Evolutionary conservation across 225 moss, liverwort and hornwort genomes (phyloP).

Genomic region (Physcomitrium patens): DNA sequence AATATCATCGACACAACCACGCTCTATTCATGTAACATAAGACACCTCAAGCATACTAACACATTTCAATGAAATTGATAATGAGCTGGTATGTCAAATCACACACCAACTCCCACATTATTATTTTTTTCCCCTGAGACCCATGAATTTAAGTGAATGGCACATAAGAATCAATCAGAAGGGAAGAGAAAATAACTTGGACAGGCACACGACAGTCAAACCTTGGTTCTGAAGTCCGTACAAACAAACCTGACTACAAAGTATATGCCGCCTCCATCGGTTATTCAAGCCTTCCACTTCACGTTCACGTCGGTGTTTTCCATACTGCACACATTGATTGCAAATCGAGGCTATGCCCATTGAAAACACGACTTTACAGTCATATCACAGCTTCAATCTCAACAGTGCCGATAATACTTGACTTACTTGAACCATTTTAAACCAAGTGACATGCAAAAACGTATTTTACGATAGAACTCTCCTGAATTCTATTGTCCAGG

Average conservation of each 20-base stretch:
- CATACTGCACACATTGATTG: slow-evolving; percentile 49
- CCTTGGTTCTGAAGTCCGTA: background rate
- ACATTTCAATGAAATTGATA: too few species aligned
- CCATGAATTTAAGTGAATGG: background rate
- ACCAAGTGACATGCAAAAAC: too few species aligned
- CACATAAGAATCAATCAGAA: background rate
- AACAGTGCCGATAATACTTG: background rate
- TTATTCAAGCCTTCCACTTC: slow-evolving; percentile 70
- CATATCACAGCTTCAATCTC: background rate
- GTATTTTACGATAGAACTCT: too few species aligned
- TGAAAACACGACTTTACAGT: background rate
- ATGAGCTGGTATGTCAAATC: too few species aligned
- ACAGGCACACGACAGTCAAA: background rate
- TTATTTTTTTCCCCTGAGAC: background rate
- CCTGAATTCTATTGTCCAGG: too few species aligned
- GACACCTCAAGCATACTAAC: too few species aligned
- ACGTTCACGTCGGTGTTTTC: slow-evolving; percentile 62
- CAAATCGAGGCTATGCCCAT: background rate
- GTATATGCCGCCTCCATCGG: slow-evolving; percentile 76
- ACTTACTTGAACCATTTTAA: too few species aligned
- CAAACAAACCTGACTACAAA: slow-evolving; percentile 57
- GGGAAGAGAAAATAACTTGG: background rate
- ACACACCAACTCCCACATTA: too few species aligned
- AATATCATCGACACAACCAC: too few species aligned
- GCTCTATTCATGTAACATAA: too few species aligned